Conservation (phyloP, 768 basidiomycete species). For the Naganishia vishniacii region DNA sequence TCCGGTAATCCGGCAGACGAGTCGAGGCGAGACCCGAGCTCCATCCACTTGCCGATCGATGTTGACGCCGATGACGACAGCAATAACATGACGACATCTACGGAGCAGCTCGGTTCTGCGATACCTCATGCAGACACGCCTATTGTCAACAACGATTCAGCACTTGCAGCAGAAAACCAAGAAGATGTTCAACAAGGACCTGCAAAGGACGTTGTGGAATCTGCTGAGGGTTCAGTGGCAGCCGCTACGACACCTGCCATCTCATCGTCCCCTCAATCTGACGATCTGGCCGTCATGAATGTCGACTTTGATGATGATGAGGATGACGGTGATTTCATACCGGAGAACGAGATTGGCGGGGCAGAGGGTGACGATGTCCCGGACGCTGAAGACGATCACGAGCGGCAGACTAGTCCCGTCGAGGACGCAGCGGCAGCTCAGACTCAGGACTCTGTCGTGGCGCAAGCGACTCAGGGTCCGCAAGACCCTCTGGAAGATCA, state of each 20-base stretch:
- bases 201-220: neutral
- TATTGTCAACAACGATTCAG: neutral
- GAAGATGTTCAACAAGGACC: no score
- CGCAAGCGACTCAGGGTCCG: conserved; percentile 1
- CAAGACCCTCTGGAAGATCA: neutral
- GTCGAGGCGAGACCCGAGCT: neutral
- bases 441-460: conserved; percentile 4
- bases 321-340: conserved; percentile 25
- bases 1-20: neutral
- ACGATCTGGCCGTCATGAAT: no score
- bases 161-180: neutral
- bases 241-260: neutral
- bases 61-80: neutral
- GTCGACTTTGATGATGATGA: conserved; percentile 21
- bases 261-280: no score
- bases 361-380: neutral
- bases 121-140: neutral
- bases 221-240: neutral
- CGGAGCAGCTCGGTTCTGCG: neutral
- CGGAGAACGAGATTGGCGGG: neutral
- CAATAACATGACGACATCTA: neutral
- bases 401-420: neutral
- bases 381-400: neutral
- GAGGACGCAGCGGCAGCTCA: neutral
- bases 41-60: neutral